Percentiles rank a stretch among this genome's conserved stretches.
Evolutionary conservation across 108 stramenopile species (phyloP).

Genomic region (Cyclotella cryptica): DNA sequence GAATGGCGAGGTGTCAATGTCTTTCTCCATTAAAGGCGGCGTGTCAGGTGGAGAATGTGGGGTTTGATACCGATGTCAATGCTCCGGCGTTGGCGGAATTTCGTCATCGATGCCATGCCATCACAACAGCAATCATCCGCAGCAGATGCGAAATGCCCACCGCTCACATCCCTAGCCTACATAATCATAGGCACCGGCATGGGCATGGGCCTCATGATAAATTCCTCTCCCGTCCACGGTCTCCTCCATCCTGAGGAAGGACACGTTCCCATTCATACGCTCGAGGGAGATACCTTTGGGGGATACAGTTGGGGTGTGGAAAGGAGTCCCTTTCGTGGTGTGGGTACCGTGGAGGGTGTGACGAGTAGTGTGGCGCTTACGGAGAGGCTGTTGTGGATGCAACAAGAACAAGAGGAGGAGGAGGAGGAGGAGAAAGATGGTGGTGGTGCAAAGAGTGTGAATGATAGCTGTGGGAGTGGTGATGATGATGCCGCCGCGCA

Average conservation of each 20-base stretch:
- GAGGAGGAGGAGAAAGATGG: constrained; percentile 1
- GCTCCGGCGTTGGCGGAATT: constrained; percentile 96
- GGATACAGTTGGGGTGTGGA: constrained; percentile 88
- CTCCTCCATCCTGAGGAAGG: constrained; percentile 96
- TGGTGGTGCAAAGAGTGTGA: constrained; percentile 1
- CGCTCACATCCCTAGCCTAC: constrained; percentile 76
- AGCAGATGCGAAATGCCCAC: too few relatives aligned
- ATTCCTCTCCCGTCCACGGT: constrained; percentile 88
- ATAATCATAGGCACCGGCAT: constrained; percentile 96
- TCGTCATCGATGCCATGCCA: constrained; percentile 30
- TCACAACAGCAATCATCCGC: background rate
- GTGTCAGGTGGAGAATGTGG: constrained; percentile 51
- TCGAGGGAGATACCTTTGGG: constrained; percentile 72
- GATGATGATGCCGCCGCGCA: too few relatives aligned
- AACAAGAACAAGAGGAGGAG: constrained; percentile 3
- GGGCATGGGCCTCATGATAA: constrained; percentile 93
- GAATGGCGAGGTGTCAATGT: constrained; percentile 86
- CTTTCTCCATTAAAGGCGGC: constrained; percentile 66
- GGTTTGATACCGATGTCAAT: constrained; percentile 98
- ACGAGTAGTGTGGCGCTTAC: constrained; percentile 78
- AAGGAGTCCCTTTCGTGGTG: constrained; percentile 66
- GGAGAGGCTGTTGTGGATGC: constrained; percentile 61
- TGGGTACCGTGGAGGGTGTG: constrained; percentile 79
- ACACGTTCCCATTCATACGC: constrained; percentile 73
- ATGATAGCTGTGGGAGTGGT: too few relatives aligned